Evolutionary conservation across 441 rosid genomes (phyloP), one percentile per base, ranked within the genome.

Genomic region (Erodium trifolium): DNA sequence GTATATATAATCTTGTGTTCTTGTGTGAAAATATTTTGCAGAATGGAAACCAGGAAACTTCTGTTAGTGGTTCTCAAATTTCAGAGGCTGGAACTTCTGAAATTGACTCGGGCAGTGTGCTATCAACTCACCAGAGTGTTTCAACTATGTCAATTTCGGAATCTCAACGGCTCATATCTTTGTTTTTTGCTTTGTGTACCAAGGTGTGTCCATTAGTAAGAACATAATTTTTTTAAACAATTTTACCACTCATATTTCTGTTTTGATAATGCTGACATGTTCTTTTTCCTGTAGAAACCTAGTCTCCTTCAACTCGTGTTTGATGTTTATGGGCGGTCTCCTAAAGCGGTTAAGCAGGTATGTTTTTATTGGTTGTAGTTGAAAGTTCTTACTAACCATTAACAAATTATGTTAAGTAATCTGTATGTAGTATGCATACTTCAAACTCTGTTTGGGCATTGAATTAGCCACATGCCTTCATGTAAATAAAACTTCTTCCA

Each of bases 111-210:
- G 84, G 76, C 75, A 80, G 63, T 80, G 70, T 82, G 71, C 91
- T 78, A 70, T 68, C 76, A 59, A 71, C 74, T 67, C 82, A 75
- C 67, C 83, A 86, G 47, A 70, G 72, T 75, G 77, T 75, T 77
- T 80, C 93, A 67, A 78, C 77, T 71, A 63, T 89, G 72, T 83
- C 96, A 69, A 65, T 83, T 74, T 67, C 94, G 71, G 99, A 92
- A 81, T 94, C 90, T 71, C 99, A 95, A 76, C 86, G 90, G 67
- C 83, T 81, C 18, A 78, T 84, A 74, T 95, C 99, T 77, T 81
- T 95, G 77, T 91, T 83, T 85, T 95, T 91, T 73, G 97, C 98
- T 73, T 84, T 95, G 67, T 95, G 98, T 78, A 89, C 88, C 73
- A 93, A 95, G 98, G 99, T 95, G 66, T 71, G 86, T 66, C 31